These are phyloP conservation scores for Trametes gibbosa DNA, from an alignment of 768 basidiomycete genomes.

Conservation along the genomic window DNA sequence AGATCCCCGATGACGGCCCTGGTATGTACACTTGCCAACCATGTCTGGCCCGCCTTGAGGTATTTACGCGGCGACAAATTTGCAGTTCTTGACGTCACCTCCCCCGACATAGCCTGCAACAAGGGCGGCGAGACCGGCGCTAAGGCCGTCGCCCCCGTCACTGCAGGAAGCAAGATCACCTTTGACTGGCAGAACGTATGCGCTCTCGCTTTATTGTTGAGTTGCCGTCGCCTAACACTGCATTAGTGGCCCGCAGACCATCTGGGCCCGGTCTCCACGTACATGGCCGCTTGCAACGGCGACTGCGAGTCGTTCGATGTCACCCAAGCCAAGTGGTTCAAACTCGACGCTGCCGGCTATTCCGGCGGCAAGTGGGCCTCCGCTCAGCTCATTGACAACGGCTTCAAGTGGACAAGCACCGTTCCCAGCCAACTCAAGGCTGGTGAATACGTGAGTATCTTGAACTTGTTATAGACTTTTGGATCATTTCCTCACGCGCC, in stretches of 20 bases:
- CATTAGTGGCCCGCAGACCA: conserved; percentile 38
- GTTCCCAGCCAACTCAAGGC: conserved; percentile 41
- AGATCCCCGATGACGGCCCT: conserved; percentile 32
- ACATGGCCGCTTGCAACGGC: conserved; percentile 49
- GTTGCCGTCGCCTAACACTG: background rate
- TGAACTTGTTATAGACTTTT: background rate
- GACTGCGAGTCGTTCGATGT: conserved; percentile 36
- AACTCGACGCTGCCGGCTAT: conserved; percentile 46
- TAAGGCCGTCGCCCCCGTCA: conserved; percentile 34
- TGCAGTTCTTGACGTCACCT: conserved; percentile 26
- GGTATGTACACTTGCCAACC: conserved; percentile 15
- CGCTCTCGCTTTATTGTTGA: background rate
- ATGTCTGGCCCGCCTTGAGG: no score
- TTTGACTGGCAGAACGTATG: conserved; percentile 47
- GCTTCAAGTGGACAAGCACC: conserved; percentile 41
- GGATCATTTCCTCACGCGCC: background rate
- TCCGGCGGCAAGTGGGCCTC: conserved; percentile 43
- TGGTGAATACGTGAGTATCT: conserved; percentile 47
- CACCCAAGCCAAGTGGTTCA: conserved; percentile 46
- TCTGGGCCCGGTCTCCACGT: conserved; percentile 49
- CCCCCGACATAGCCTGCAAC: conserved; percentile 44
- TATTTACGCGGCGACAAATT: no score
- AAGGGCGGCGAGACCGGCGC: conserved; percentile 36
- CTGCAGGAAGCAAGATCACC: conserved; percentile 40
- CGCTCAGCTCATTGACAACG: conserved; percentile 40